phyloP scores from a whole-genome alignment of 345 rosid genomes.

The Brassica carinata region DNA sequence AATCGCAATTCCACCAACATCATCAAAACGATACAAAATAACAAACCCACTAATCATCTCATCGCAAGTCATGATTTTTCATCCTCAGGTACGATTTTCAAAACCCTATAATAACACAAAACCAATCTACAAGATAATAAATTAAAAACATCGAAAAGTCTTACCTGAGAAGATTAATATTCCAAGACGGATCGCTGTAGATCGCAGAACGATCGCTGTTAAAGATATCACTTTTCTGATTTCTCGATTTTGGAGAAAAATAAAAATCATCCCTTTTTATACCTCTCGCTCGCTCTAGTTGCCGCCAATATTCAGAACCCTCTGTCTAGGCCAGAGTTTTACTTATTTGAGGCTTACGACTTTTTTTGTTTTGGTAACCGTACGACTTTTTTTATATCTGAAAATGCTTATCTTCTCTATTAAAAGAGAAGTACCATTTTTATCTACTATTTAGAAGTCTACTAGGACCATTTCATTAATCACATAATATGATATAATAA shows the following conservation, averaged over 20 bases:
- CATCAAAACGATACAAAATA: neutral
- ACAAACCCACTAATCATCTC: constrained; percentile 10
- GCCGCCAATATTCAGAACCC: constrained; percentile 32
- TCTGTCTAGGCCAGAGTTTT: constrained; percentile 22
- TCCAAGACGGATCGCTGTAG: neutral
- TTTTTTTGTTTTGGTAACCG: neutral
- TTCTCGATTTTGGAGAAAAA: constrained; percentile 21
- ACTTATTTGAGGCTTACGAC: neutral
- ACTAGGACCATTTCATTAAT: too few relatives aligned
- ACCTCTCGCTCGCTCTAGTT: constrained; percentile 25
- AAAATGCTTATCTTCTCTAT: too few relatives aligned
- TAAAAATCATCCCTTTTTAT: neutral
- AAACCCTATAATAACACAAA: constrained; percentile 16
- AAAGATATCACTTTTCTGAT: constrained; percentile 10
- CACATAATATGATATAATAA: too few relatives aligned
- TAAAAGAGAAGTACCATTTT: too few relatives aligned
- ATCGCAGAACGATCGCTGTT: constrained; percentile 16
- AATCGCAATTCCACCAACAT: constrained; percentile 22
- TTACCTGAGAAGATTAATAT: constrained; percentile 10
- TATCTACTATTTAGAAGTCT: too few relatives aligned
- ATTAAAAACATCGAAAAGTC: neutral
- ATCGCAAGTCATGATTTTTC: neutral
- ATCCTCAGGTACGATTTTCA: neutral
- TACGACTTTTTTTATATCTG: neutral
- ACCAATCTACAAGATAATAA: neutral